Conservation (phyloP, 371 early-diverging fungal genomes). For the Apophysomyces trapeziformis region DNA sequence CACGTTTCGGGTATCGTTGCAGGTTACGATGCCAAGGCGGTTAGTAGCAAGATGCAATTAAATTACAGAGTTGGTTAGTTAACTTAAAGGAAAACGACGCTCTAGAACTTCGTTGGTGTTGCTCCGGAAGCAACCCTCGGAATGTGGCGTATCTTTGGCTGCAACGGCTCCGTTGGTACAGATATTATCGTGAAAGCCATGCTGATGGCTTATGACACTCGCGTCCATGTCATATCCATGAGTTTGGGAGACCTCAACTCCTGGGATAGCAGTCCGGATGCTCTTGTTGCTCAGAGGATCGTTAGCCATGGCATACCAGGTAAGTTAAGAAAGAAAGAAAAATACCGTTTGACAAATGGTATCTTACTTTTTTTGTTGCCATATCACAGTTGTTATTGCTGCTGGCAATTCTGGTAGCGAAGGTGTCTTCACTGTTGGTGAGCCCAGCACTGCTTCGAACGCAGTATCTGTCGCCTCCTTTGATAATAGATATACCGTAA, state of each 20-base stretch:
- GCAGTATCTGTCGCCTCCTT: constrained; percentile 67
- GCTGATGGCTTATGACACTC: constrained; percentile 59
- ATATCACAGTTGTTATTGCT: constrained; percentile 55
- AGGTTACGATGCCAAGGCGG: constrained; percentile 43
- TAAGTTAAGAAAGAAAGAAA: constrained; percentile 9
- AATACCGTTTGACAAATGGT: neutral
- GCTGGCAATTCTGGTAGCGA: constrained; percentile 61
- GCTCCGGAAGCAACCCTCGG: constrained; percentile 66
- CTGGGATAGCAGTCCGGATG: constrained; percentile 47
- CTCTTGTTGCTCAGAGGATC: constrained; percentile 42
- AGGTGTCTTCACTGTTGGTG: constrained; percentile 52
- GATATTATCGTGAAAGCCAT: constrained; percentile 69
- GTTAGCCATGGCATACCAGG: constrained; percentile 34
- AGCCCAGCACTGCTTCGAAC: constrained; percentile 55
- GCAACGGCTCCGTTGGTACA: constrained; percentile 54
- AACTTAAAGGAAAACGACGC: neutral
- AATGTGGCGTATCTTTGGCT: constrained; percentile 70
- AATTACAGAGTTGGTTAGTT: neutral
- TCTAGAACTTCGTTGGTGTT: constrained; percentile 57
- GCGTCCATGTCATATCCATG: constrained; percentile 67
- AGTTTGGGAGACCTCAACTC: constrained; percentile 66
- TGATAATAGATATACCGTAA: constrained; percentile 40
- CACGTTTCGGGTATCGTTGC: constrained; percentile 69
- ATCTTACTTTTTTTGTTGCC: too few relatives aligned
- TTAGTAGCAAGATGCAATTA: constrained; percentile 16